Base-by-base conservation (phyloP, 176 grass and related monocot species). In the Cymbopogon citratus region DNA sequence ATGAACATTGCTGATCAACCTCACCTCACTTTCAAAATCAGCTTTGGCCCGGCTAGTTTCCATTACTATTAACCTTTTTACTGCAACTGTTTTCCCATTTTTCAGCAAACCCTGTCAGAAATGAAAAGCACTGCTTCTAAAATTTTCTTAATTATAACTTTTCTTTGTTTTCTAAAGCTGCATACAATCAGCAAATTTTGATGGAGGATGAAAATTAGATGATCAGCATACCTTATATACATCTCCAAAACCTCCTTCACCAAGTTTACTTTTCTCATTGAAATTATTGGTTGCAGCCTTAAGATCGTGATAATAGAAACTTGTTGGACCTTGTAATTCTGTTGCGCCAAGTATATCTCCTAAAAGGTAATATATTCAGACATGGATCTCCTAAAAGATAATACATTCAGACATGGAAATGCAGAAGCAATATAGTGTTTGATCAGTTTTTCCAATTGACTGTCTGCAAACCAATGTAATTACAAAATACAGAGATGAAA, bases 1-100 rank as follows among this genome's bases (percentile, higher is more conserved):
- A 85, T 91, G 94, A 82, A 93, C 89, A 84, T 97, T 93, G 88
- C 91, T 93, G 75, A 97, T 97, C 68, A 97, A 79, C 81, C 91
- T 93, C 74, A 97, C 94, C 75, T 97, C 94, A 59, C 81, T 93
- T 63, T 86, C 80, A 79, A 93, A 93, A 79, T 97, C 86, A 74
- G 63, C 78, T 85, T 82, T 85, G 29, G 81, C 84, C 39, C 70
- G 75, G 54, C 87, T 91, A 59, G 59, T 89, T 88, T 88, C 65
- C 40, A 86, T 75, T 78, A 91, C 84, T 75, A 85, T 40, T 52
- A 97, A 62, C 74, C 69, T 84, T 69, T 94, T 97, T 51, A 97
- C 91, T 64, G 94, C 94, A 66, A 97, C 91, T 19, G 74, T 88
- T 87, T 83, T 94, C 19, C 87, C 94, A 88, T 93, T 97, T 89